Percentiles rank a stretch among this genome's conserved stretches.
phyloP scores from a whole-genome alignment of 768 basidiomycete species.

The Chalciporus chontae region DNA sequence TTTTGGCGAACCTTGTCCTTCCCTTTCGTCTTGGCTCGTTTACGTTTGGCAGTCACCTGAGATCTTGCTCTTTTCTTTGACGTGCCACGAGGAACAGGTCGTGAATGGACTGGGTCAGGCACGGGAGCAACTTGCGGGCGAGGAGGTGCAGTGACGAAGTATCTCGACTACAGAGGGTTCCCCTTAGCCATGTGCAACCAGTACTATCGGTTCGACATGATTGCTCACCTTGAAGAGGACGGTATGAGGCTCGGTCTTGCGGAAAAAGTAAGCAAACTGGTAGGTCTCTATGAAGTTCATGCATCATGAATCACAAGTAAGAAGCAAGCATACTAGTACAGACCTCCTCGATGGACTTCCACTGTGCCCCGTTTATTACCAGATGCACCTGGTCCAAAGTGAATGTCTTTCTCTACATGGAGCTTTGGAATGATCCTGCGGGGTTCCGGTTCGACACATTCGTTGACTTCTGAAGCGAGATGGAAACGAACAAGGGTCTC shows the following conservation, averaged over 20 bases:
- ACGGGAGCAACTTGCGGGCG: constrained; percentile 18
- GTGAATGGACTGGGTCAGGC: constrained; percentile 7
- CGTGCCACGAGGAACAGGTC: neutral
- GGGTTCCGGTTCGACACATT: constrained; percentile 1
- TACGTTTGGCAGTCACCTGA: constrained; percentile 15
- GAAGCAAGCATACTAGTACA: neutral
- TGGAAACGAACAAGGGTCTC: constrained; percentile 54
- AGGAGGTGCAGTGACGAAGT: constrained; percentile 35
- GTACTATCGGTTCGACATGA: neutral
- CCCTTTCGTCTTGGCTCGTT: constrained; percentile 40
- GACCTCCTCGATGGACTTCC: constrained; percentile 84
- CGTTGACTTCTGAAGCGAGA: neutral
- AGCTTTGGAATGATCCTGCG: constrained; percentile 67
- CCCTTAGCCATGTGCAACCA: neutral
- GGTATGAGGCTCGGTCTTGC: constrained; percentile 78
- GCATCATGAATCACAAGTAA: constrained; percentile 5
- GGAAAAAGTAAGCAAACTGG: constrained; percentile 89
- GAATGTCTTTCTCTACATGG: constrained; percentile 50
- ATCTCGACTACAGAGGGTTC: constrained; percentile 34
- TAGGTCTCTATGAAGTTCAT: constrained; percentile 59
- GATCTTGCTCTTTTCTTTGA: constrained; percentile 22
- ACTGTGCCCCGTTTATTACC: constrained; percentile 65
- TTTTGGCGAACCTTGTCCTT: constrained; percentile 29
- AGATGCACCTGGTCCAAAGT: constrained; percentile 37
- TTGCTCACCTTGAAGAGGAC: constrained; percentile 73